Conservation (phyloP, 2,329 filamentous ascomycete species). For the Diplodia mutila region DNA sequence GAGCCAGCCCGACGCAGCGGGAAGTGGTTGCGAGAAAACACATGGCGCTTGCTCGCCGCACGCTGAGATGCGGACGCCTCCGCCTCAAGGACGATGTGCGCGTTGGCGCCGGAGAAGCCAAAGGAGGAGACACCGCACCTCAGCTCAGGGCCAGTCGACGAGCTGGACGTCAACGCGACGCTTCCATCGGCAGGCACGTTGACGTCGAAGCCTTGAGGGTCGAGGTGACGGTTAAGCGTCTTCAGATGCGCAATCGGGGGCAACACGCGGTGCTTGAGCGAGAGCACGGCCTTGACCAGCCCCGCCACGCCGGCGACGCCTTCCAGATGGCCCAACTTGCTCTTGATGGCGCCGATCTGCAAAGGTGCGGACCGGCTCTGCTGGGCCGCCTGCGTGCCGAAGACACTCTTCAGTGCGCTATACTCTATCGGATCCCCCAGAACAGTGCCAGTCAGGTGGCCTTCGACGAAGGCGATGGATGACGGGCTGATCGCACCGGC, state of each 20-base stretch:
- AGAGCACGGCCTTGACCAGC: slow-evolving; percentile 34
- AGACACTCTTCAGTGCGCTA: slow-evolving; percentile 51
- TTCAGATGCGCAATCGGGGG: slow-evolving; percentile 2
- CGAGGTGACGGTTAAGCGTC: neutral
- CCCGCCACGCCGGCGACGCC: too few relatives aligned
- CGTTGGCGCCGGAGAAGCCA: slow-evolving; percentile 35
- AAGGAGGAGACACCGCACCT: slow-evolving; percentile 25
- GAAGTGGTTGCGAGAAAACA: neutral
- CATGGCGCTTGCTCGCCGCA: neutral
- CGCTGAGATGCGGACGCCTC: neutral
- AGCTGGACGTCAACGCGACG: slow-evolving; percentile 21
- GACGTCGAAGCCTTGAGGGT: neutral
- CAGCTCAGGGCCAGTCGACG: slow-evolving; percentile 29
- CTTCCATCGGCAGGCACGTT: neutral
- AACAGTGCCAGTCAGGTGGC: slow-evolving; percentile 59
- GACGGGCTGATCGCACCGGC: too few relatives aligned
- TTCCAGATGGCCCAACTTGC: too few relatives aligned
- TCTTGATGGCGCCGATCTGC: too few relatives aligned
- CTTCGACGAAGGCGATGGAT: slow-evolving; percentile 45
- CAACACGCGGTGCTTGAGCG: slow-evolving; percentile 33
- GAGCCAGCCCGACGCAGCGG: neutral
- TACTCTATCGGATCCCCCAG: slow-evolving; percentile 61
- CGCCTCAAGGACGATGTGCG: slow-evolving; percentile 34
- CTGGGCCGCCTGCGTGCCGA: slow-evolving; percentile 29
- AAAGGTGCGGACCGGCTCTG: slow-evolving; percentile 29